phyloP scores from a whole-genome alignment of 495 filamentous ascomycete genomes.

The Podospora anserina region DNA sequence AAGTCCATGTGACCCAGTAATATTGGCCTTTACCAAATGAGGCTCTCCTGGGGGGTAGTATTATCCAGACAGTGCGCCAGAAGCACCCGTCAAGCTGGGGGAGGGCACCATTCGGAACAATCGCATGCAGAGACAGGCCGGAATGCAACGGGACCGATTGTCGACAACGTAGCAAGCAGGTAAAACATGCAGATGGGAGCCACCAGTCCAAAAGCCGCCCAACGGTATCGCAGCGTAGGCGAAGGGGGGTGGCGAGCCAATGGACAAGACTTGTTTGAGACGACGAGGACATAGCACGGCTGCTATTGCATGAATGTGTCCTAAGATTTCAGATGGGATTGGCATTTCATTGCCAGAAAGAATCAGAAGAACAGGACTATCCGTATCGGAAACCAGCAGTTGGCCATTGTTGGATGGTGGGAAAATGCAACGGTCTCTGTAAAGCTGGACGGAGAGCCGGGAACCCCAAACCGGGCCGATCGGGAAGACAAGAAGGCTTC shows the following conservation, averaged over 20 bases:
- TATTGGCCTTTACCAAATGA: conserved; percentile 3
- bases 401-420: neutral
- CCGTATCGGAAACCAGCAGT: neutral
- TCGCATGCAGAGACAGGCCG: conserved; percentile 2
- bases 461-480: conserved; percentile 8
- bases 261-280: neutral
- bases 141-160: conserved; percentile 8
- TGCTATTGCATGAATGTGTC: neutral
- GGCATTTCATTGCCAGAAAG: neutral
- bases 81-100: neutral
- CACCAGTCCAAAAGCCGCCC: neutral
- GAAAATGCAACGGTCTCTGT: neutral
- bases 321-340: neutral
- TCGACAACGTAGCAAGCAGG: neutral
- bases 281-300: neutral
- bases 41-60: conserved; percentile 5
- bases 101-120: conserved; percentile 8
- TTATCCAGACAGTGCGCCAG: neutral
- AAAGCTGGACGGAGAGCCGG: conserved; percentile 1
- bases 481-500: neutral
- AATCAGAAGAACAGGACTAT: neutral
- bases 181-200: conserved; percentile 3
- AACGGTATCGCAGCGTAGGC: neutral
- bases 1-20: neutral
- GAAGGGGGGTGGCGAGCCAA: neutral